These are phyloP conservation scores for Helenozyma baotianmanensis DNA, from an alignment of 805 yeast species.

Conservation along the genomic window DNA sequence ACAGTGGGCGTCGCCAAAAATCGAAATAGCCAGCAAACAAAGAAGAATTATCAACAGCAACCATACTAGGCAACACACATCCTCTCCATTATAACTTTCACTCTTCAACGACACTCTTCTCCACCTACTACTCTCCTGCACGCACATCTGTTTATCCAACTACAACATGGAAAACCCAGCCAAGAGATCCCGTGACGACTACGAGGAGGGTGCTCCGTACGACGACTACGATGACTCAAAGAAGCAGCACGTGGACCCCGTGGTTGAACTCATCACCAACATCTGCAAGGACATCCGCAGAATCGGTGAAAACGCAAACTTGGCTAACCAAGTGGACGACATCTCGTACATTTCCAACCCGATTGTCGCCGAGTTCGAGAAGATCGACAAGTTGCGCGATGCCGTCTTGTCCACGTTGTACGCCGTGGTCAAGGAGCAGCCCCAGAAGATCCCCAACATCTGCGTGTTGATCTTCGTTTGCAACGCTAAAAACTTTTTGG, in stretches of 20 bases:
- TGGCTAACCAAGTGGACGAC: conserved; percentile 39
- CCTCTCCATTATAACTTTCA: no score
- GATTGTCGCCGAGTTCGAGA: conserved; percentile 60
- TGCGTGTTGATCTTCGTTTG: conserved; percentile 64
- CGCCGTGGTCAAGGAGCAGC: conserved; percentile 79
- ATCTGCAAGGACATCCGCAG: conserved; percentile 43
- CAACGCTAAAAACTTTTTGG: conserved; percentile 56
- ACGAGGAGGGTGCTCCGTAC: conserved; percentile 16
- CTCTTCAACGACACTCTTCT: no score
- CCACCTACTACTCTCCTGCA: no score
- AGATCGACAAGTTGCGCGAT: conserved; percentile 53
- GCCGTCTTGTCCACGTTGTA: conserved; percentile 59
- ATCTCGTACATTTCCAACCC: conserved; percentile 66
- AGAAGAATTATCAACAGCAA: no score
- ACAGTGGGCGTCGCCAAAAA: no score
- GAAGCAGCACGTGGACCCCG: conserved; percentile 38
- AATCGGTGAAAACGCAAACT: conserved; percentile 39
- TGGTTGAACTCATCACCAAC: conserved; percentile 36
- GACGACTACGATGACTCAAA: conserved; percentile 22
- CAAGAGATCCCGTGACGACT: conserved; percentile 19
- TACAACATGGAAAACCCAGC: conserved; percentile 13
- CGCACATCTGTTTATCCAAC: no score
- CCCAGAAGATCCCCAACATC: conserved; percentile 78
- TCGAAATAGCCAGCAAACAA: no score
- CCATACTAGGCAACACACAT: no score